Percentiles rank a stretch among this genome's conserved stretches.
These are phyloP conservation scores for Gryganskiella cystojenkinii DNA, from an alignment of 192 early-diverging fungal genomes.

Conservation along the genomic window DNA sequence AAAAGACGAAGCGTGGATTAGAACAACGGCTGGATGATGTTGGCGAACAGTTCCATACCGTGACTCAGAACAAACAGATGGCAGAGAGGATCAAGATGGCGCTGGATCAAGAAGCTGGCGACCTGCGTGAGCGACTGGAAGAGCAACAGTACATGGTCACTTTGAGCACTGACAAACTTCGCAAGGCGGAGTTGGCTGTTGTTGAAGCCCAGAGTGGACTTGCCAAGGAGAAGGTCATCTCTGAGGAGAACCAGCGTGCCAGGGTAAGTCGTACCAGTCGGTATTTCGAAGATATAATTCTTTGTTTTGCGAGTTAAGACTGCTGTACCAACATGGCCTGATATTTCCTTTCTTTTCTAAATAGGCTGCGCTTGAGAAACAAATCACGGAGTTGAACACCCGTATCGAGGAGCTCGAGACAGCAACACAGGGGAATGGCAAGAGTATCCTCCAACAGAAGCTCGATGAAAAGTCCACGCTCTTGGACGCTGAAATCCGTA, in stretches of 20 bases:
- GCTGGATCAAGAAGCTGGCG: slow-evolving; percentile 79
- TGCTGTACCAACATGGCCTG: background rate
- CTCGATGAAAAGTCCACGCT: slow-evolving; percentile 69
- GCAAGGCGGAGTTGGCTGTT: slow-evolving; percentile 73
- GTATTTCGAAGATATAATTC: background rate
- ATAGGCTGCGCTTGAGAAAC: slow-evolving; percentile 80
- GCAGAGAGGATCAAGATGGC: slow-evolving; percentile 74
- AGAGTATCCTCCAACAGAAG: slow-evolving; percentile 67
- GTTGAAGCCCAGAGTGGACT: slow-evolving; percentile 76
- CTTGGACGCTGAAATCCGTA: slow-evolving; percentile 70
- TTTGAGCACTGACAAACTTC: slow-evolving; percentile 72
- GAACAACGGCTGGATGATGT: slow-evolving; percentile 84
- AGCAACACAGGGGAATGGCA: slow-evolving; percentile 66
- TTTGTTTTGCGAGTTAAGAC: background rate
- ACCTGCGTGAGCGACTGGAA: slow-evolving; percentile 76
- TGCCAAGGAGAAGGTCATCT: slow-evolving; percentile 70
- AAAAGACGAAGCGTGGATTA: slow-evolving; percentile 76
- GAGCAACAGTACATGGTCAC: slow-evolving; percentile 78
- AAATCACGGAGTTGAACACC: slow-evolving; percentile 81
- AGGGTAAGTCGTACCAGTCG: slow-evolving; percentile 28
- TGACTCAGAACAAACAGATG: slow-evolving; percentile 73
- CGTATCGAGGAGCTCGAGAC: slow-evolving; percentile 84
- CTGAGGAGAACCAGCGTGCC: slow-evolving; percentile 59
- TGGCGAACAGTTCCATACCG: slow-evolving; percentile 71
- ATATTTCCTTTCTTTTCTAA: background rate